Conservation (phyloP, 129 eudicot genomes). For the Gnaphalium uliginosum region DNA sequence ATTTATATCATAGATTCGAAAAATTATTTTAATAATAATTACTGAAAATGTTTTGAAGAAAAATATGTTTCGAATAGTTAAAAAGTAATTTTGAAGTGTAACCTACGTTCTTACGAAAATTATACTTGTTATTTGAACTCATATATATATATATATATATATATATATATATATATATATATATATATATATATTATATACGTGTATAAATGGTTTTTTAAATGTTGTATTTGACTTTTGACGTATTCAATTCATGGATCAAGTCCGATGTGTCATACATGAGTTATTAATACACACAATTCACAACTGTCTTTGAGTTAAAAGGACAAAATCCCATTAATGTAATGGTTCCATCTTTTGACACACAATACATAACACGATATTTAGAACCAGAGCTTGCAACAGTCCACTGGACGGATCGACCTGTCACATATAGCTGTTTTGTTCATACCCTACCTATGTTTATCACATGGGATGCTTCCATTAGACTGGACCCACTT, state of each 20-base stretch:
- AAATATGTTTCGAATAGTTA: no score
- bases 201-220: no score
- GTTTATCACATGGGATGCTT: constrained; percentile 26
- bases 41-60: no score
- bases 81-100: no score
- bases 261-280: neutral
- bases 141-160: no score
- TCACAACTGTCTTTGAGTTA: constrained; percentile 10
- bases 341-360: neutral
- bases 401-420: constrained; percentile 1
- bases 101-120: no score
- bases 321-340: constrained; percentile 24
- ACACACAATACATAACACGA: constrained; percentile 2
- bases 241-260: neutral
- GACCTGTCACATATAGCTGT: neutral
- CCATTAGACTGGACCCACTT: constrained; percentile 18
- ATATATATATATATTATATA: no score
- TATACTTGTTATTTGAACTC: no score
- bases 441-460: neutral
- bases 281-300: neutral
- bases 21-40: no score
- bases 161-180: no score
- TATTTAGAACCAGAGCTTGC: constrained; percentile 11
- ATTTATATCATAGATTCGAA: no score
- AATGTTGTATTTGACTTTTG: neutral